Evolutionary conservation across 495 filamentous ascomycete genomes (phyloP).

Genomic region (Aspergillus ostianus): DNA sequence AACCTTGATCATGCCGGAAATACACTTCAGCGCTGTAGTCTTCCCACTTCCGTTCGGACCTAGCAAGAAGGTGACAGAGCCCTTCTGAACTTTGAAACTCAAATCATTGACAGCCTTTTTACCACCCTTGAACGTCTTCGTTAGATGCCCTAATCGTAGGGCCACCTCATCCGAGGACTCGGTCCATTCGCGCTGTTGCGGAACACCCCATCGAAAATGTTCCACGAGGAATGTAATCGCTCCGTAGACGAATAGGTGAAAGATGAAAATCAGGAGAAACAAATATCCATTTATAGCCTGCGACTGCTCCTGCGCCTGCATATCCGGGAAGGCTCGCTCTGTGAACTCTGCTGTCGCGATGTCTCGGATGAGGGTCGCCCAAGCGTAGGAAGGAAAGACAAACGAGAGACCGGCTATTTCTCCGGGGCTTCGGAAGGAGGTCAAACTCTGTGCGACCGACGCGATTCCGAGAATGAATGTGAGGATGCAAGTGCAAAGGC

Average conservation of each 20-base stretch:
- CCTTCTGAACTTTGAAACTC: not conserved
- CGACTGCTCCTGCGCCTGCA: not conserved
- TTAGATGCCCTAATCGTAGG: not conserved
- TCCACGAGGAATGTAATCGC: not conserved
- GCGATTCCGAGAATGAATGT: not conserved
- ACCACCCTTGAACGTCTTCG: not conserved
- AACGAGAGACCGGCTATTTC: not conserved
- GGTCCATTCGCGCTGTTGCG: not conserved
- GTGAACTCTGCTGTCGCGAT: not conserved
- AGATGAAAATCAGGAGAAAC: not conserved
- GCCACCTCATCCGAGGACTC: not conserved
- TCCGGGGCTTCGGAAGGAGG: not conserved
- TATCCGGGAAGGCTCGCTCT: not conserved
- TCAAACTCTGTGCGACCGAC: not conserved
- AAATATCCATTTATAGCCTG: not conserved
- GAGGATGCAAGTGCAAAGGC: not conserved
- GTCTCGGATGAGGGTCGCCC: not conserved
- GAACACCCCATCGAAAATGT: not conserved
- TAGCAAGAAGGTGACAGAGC: not conserved
- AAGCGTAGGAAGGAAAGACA: not conserved
- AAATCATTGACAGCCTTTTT: not conserved
- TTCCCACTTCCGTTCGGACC: constrained; percentile 2
- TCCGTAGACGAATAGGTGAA: not conserved
- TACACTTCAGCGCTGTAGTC: constrained; percentile 1
- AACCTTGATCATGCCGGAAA: not conserved